Percentiles rank a stretch among this genome's conserved stretches.
These are phyloP conservation scores for Candida glaebosa DNA, from an alignment of 805 yeast genomes.

Conservation along the genomic window DNA sequence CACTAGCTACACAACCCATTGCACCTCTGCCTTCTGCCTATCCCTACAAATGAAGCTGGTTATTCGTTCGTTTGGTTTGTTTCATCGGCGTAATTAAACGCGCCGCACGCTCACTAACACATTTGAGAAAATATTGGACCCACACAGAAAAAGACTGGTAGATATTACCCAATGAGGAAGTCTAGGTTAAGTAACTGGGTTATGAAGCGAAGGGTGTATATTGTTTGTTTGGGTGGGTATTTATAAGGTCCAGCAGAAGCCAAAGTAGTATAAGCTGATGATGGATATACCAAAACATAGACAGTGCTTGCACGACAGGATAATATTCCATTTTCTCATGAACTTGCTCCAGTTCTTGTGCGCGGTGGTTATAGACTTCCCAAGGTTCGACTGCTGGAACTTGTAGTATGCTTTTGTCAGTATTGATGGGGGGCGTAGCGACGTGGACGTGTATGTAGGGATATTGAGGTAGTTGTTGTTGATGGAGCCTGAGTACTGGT, in stretches of 20 bases:
- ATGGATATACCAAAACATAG: conserved; percentile 16
- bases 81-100: no score
- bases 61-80: no score
- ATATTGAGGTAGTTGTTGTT: conserved; percentile 9
- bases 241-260: conserved; percentile 19
- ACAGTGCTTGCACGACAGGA: conserved; percentile 18
- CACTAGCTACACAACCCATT: conserved; percentile 75
- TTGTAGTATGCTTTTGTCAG: neutral
- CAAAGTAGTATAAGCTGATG: conserved; percentile 18
- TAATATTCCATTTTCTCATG: conserved; percentile 18
- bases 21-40: no score
- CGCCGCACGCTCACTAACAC: conserved; percentile 18
- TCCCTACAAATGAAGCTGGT: no score
- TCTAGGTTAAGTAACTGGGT: neutral
- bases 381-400: conserved; percentile 6
- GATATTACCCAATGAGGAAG: neutral
- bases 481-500: conserved; percentile 1
- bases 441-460: conserved; percentile 23
- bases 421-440: conserved; percentile 7
- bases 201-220: no score
- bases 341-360: conserved; percentile 5
- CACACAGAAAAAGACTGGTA: neutral
- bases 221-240: neutral
- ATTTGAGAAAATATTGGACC: conserved; percentile 7
- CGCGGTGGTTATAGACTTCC: conserved; percentile 1